Conservation (phyloP, 2,329 filamentous ascomycete genomes). For the Fusarium chlamydosporum region DNA sequence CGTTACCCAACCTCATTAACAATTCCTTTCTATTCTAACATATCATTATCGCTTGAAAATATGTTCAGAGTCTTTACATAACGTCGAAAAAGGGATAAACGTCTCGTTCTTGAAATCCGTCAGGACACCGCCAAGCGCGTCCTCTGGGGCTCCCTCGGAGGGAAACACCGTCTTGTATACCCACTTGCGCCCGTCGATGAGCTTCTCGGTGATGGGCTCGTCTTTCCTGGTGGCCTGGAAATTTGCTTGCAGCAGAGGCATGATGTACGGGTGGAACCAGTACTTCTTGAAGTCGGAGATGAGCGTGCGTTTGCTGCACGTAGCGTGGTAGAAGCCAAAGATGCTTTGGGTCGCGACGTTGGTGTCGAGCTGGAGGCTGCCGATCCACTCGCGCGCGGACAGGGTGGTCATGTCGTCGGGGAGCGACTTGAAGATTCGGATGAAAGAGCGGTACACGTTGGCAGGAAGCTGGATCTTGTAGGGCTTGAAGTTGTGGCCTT, state of each 20-base stretch:
- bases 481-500: conserved; percentile 28
- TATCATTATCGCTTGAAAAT: conserved; percentile 17
- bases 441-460: conserved; percentile 29
- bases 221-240: conserved; percentile 46
- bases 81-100: conserved; percentile 28
- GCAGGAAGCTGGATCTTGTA: conserved; percentile 33
- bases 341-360: conserved; percentile 54
- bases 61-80: conserved; percentile 21
- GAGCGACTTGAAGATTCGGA: conserved; percentile 26
- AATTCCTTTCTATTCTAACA: neutral
- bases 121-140: conserved; percentile 40
- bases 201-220: conserved; percentile 46
- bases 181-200: conserved; percentile 55
- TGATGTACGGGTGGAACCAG: conserved; percentile 58
- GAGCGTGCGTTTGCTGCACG: conserved; percentile 55
- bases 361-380: conserved; percentile 24
- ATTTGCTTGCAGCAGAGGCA: conserved; percentile 51
- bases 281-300: conserved; percentile 53
- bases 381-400: conserved; percentile 36
- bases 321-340: conserved; percentile 58
- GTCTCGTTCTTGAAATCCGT: conserved; percentile 40
- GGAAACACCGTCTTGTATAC: conserved; percentile 38
- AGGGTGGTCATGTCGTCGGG: conserved; percentile 12
- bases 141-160: conserved; percentile 1
- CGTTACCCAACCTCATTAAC: conserved; percentile 18